These are phyloP conservation scores for Pachyrhizus erosus DNA, from an alignment of 306 rosid genomes.

Conservation along the genomic window DNA sequence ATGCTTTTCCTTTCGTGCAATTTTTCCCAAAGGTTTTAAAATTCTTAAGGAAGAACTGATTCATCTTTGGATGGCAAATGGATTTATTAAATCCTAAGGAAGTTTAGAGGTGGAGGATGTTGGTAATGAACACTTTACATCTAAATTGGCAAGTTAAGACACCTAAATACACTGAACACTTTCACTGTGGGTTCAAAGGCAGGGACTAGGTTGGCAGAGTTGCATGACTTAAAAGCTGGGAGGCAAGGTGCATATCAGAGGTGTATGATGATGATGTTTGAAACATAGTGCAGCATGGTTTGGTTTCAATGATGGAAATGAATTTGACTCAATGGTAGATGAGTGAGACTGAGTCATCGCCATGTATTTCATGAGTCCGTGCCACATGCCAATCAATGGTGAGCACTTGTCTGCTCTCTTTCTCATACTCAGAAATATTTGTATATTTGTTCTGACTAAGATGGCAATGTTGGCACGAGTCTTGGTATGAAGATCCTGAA, in stretches of 20 bases:
- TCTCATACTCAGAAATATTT: no score
- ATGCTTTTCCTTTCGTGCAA: background rate
- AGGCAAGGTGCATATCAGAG: constrained; percentile 9
- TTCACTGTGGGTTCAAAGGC: constrained; percentile 18
- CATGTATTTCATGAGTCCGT: no score
- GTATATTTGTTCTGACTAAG: no score
- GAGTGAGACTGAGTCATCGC: no score
- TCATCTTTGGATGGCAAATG: background rate
- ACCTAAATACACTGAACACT: background rate
- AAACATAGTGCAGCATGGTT: no score
- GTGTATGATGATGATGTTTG: no score
- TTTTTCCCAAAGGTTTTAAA: background rate
- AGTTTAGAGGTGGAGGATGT: background rate
- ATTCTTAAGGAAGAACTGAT: background rate
- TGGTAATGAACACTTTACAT: background rate
- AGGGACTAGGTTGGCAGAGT: constrained; percentile 11
- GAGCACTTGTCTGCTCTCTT: no score
- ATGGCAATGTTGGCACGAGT: no score
- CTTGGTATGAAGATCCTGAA: no score
- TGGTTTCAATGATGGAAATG: no score
- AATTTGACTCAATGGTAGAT: no score
- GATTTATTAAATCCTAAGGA: background rate
- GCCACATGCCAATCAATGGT: no score
- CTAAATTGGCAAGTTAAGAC: background rate
- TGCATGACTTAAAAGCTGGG: background rate